These are phyloP conservation scores for Scleroderma citrinum DNA, from an alignment of 768 basidiomycete species.

Conservation along the genomic window DNA sequence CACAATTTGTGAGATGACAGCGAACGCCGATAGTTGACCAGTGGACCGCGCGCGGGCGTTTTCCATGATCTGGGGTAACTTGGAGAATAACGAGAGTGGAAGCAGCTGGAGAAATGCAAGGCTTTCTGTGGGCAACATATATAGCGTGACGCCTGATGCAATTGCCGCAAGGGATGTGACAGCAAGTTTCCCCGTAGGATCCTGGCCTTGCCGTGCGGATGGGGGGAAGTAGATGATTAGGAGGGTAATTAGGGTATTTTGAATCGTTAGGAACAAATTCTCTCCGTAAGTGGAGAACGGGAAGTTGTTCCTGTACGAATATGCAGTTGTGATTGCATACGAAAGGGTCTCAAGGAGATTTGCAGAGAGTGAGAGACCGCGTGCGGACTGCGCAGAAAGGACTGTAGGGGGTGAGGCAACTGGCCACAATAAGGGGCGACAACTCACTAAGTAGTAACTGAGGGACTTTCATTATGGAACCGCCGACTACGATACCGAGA, in stretches of 20 bases:
- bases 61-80: constrained; percentile 87
- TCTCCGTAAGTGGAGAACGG: constrained; percentile 98
- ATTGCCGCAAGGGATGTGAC: constrained; percentile 29
- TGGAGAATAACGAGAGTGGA: constrained; percentile 87
- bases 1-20: constrained; percentile 79
- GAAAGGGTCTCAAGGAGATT: constrained; percentile 88
- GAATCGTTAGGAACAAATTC: constrained; percentile 87
- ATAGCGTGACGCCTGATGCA: constrained; percentile 36
- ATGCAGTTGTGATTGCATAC: constrained; percentile 85
- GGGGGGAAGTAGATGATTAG: constrained; percentile 70
- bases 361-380: constrained; percentile 81
- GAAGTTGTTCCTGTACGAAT: constrained; percentile 79
- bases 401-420: constrained; percentile 39
- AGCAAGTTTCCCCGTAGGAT: constrained; percentile 27
- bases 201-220: constrained; percentile 17
- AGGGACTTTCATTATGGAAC: constrained; percentile 93
- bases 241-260: constrained; percentile 84
- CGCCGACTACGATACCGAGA: constrained; percentile 86
- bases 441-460: constrained; percentile 79
- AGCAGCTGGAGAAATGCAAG: constrained; percentile 79
- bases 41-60: constrained; percentile 75
- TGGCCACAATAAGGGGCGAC: not conserved
- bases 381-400: constrained; percentile 64
- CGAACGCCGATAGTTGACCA: constrained; percentile 91
- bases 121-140: constrained; percentile 38